Base-by-base conservation (phyloP, 495 filamentous ascomycete species). In the Penicillium fimorum region DNA sequence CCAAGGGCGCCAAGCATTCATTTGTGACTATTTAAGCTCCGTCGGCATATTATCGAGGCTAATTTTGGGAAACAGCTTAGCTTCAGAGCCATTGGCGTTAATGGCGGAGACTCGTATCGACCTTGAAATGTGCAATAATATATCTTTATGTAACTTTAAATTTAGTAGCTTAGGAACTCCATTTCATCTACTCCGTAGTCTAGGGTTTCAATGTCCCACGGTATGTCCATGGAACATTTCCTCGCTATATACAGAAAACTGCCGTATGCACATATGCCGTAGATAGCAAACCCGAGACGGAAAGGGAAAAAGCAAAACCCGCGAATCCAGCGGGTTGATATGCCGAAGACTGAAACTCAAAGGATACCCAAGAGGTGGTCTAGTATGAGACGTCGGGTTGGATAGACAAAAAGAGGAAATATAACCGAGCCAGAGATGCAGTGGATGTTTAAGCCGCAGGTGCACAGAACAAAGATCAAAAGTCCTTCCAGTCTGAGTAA, bases 41-140 rank as follows among this genome's bases (percentile, higher is more conserved):
- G 8, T 47, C 43, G 27, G 25, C 45, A 20, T 20, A 6, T 11
- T 12, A 5, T 30, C 51, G 45, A 49, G 20, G 20, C 29, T 32
- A 11, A 22, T 18, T 20, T 11, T 35, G 37, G 17, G 32, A 56
- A 58, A 25, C 5, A 32, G 43, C 17, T 58, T 58, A 58, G 47
- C 33, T 45, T 40, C 44, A 49, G 17, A 29, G 47, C 30, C 47
- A 49, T 33, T 37, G 25, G 50, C 45, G 57, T 54, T 46, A 50
- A 54, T 44, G 20, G 60, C 57, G 53, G 57, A 51, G 50, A n/a
- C 24, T 54, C 47, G 53, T 60, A 60, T 57, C n/a, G 13, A 33
- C 9, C 25, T 15, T 30, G 13, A 18, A 32, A 1, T 18, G 1
- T 35, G n/a, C 6, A 38, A 17, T 17, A 17, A 17, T 38, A 38